Percentiles rank a stretch among this genome's conserved stretches.
Evolutionary conservation across 305 asterid genomes (phyloP).

Genomic region (Solanum hybrid): DNA sequence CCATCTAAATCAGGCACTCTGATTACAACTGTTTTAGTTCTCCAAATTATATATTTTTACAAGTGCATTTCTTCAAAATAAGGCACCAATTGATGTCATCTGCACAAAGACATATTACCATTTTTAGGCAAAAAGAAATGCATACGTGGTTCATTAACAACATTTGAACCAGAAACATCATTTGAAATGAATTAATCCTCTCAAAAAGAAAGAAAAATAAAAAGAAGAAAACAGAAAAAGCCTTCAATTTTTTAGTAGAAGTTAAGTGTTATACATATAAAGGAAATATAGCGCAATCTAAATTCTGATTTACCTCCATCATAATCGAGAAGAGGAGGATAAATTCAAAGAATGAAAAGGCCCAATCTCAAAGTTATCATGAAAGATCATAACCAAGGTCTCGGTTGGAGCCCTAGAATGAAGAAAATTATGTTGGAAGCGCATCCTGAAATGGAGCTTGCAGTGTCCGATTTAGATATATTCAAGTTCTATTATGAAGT

Average conservation of each 20-base stretch:
- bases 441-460: not conserved
- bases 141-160: not conserved
- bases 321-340: not conserved
- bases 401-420: not conserved
- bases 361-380: not conserved
- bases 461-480: not conserved
- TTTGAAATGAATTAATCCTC: not conserved
- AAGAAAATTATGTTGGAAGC: too few relatives aligned
- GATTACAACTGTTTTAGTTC: conserved; percentile 22
- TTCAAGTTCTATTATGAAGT: not conserved
- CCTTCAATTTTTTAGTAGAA: not conserved
- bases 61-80: not conserved
- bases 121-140: not conserved
- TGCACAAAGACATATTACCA: not conserved
- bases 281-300: not conserved
- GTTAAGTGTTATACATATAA: not conserved
- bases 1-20: conserved; percentile 18
- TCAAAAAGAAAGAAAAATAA: not conserved
- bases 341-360: not conserved
- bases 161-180: not conserved
- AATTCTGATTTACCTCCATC: not conserved
- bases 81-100: not conserved
- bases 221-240: not conserved
- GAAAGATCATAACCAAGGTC: not conserved
- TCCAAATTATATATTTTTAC: not conserved